These are phyloP conservation scores for Thecaphora frezii DNA, from an alignment of 1,284 basidiomycete genomes.

Conservation along the genomic window DNA sequence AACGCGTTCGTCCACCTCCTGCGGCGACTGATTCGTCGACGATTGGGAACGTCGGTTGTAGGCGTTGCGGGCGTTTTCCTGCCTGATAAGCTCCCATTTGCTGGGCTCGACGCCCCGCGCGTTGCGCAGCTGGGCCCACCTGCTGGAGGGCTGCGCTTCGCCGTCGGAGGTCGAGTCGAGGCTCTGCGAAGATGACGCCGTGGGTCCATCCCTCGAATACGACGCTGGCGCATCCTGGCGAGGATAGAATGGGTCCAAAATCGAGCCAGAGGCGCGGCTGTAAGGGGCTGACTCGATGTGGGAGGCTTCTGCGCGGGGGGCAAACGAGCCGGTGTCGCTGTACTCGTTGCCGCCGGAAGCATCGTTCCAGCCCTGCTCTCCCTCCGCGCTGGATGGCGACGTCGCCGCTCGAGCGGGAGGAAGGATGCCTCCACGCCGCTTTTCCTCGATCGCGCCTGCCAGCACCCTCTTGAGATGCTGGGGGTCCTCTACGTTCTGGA, in stretches of 20 bases:
- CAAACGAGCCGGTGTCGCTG: too few species aligned
- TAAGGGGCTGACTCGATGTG: too few species aligned
- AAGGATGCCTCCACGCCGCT: slow-evolving; percentile 18
- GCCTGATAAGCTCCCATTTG: slow-evolving; percentile 40
- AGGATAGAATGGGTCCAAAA: too few species aligned
- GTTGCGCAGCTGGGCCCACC: slow-evolving; percentile 33
- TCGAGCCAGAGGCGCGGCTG: too few species aligned
- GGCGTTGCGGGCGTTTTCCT: slow-evolving; percentile 37
- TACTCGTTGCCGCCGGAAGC: too few species aligned
- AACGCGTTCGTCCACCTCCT: slow-evolving; percentile 4
- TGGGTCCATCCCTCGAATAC: too few species aligned
- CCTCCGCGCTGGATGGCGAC: too few species aligned
- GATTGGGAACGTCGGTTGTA: slow-evolving; percentile 10
- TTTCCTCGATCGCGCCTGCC: slow-evolving; percentile 25
- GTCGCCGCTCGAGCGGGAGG: too few species aligned
- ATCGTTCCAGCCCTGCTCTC: slow-evolving; percentile 10
- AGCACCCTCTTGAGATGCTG: slow-evolving; percentile 29
- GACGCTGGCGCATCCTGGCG: too few species aligned
- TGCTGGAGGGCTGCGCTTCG: slow-evolving; percentile 1
- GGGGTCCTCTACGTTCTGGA: slow-evolving; percentile 36
- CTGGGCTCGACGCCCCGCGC: slow-evolving; percentile 36
- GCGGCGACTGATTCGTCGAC: neutral
- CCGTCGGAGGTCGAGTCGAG: neutral
- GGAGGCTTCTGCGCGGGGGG: too few species aligned
- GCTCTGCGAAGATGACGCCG: too few species aligned